phyloP scores from a whole-genome alignment of 305 asterid species.

The Rubia occidens region DNA sequence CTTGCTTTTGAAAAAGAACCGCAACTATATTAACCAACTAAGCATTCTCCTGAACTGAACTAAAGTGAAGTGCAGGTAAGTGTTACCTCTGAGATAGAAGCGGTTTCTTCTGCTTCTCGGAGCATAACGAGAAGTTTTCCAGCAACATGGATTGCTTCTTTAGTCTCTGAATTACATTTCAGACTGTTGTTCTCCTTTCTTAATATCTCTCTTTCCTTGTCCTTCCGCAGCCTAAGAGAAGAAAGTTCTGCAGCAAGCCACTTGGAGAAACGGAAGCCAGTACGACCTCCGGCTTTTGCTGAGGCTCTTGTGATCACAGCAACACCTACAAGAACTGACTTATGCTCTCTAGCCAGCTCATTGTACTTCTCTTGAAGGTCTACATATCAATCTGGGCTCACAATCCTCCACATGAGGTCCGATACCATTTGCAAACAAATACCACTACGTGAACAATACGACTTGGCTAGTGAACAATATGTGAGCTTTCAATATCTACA shows the following conservation, averaged over 20 bases:
- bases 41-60: too few relatives aligned
- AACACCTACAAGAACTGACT: constrained; percentile 61
- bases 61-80: too few relatives aligned
- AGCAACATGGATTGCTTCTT: constrained; percentile 95
- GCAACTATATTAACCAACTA: not conserved
- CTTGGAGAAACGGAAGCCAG: constrained; percentile 66
- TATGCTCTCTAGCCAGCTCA: constrained; percentile 51
- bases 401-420: too few relatives aligned
- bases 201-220: constrained; percentile 60
- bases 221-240: constrained; percentile 68
- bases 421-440: too few relatives aligned
- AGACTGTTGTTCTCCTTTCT: constrained; percentile 68
- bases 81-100: constrained; percentile 36
- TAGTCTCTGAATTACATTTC: constrained; percentile 71
- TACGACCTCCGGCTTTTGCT: constrained; percentile 57
- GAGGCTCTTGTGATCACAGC: constrained; percentile 84
- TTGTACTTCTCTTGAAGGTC: constrained; percentile 84
- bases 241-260: constrained; percentile 86
- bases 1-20: constrained; percentile 33
- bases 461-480: too few relatives aligned
- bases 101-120: not conserved
- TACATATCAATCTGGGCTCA: constrained; percentile 21
- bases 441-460: too few relatives aligned
- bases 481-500: constrained; percentile 27
- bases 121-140: constrained; percentile 81